A percentile compares a stretch with the other conserved stretches of the same genome.
Conservation (phyloP, 306 rosid genomes). For the cucumber (Cucumis sativus) region DNA sequence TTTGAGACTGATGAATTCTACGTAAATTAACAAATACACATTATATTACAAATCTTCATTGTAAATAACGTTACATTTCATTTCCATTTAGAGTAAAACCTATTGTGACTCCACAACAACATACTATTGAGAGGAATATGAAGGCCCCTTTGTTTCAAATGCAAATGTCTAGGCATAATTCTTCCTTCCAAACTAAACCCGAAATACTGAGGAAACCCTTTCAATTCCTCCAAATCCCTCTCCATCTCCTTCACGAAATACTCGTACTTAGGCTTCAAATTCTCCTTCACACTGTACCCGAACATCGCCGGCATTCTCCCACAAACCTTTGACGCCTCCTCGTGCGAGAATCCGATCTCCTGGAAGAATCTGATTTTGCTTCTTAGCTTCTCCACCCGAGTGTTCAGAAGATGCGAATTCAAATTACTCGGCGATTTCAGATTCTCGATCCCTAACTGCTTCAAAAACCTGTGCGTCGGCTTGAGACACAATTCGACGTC, state of each 20-base stretch:
- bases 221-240: constrained; percentile 55
- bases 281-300: constrained; percentile 56
- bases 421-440: constrained; percentile 32
- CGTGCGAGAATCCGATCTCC: constrained; percentile 37
- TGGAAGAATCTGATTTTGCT: constrained; percentile 31
- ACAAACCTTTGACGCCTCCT: constrained; percentile 35
- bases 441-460: constrained; percentile 26
- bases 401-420: constrained; percentile 61
- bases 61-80: neutral
- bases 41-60: neutral
- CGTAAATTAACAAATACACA: neutral
- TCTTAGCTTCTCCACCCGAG: constrained; percentile 46
- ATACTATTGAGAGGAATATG: constrained; percentile 49
- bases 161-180: constrained; percentile 60
- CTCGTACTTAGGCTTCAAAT: constrained; percentile 46
- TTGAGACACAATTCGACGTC: constrained; percentile 54
- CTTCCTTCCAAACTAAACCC: constrained; percentile 60
- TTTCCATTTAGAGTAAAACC: constrained; percentile 51
- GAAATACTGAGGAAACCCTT: constrained; percentile 59
- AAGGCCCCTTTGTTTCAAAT: constrained; percentile 44
- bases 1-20: neutral
- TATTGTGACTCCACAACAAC: constrained; percentile 57
- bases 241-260: constrained; percentile 57
- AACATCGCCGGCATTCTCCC: constrained; percentile 57
- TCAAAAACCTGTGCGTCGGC: constrained; percentile 49